Conservation (phyloP, 2,329 filamentous ascomycete species). For the Pseudocercospora pini-densiflorae region DNA sequence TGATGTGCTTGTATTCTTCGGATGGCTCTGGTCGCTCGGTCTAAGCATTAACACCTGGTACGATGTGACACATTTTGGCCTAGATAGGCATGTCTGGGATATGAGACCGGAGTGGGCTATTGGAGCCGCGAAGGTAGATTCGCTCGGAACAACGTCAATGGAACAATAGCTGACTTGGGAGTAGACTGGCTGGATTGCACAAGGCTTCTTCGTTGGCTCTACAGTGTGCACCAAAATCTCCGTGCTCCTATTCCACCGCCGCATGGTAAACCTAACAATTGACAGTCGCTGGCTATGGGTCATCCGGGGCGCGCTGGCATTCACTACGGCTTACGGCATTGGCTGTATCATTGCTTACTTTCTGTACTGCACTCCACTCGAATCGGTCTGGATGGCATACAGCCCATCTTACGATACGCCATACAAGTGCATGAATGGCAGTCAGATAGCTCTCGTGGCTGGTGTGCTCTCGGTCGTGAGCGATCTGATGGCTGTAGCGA, state of each 20-base stretch:
- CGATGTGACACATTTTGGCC: slow-evolving; percentile 18
- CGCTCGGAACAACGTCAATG: no score
- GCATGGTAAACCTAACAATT: slow-evolving; percentile 29
- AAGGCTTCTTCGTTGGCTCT: slow-evolving; percentile 31
- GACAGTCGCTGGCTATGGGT: slow-evolving; percentile 28
- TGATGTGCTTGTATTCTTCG: slow-evolving; percentile 32
- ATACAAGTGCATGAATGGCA: slow-evolving; percentile 26
- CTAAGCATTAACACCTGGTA: slow-evolving; percentile 28
- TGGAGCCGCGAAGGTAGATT: slow-evolving; percentile 26
- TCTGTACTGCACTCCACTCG: slow-evolving; percentile 30
- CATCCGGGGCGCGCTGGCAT: slow-evolving; percentile 27
- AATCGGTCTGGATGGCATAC: slow-evolving; percentile 31
- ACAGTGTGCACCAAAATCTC: slow-evolving; percentile 34
- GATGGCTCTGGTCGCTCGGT: slow-evolving; percentile 29
- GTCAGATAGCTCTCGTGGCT: slow-evolving; percentile 15
- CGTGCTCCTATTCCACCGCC: slow-evolving; percentile 35
- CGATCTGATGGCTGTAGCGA: slow-evolving; percentile 32
- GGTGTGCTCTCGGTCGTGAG: slow-evolving; percentile 30
- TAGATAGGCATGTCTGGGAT: slow-evolving; percentile 35
- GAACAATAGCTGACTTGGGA: not conserved
- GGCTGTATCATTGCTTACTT: slow-evolving; percentile 26
- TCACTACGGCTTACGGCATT: slow-evolving; percentile 30
- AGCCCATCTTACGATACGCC: slow-evolving; percentile 17
- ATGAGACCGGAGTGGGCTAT: slow-evolving; percentile 21
- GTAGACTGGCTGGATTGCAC: slow-evolving; percentile 29